Evolutionary conservation across 1,139 yeast genomes (phyloP), one percentile per base, ranked within the genome.

Genomic region (Geotrichum phurueaensis): DNA sequence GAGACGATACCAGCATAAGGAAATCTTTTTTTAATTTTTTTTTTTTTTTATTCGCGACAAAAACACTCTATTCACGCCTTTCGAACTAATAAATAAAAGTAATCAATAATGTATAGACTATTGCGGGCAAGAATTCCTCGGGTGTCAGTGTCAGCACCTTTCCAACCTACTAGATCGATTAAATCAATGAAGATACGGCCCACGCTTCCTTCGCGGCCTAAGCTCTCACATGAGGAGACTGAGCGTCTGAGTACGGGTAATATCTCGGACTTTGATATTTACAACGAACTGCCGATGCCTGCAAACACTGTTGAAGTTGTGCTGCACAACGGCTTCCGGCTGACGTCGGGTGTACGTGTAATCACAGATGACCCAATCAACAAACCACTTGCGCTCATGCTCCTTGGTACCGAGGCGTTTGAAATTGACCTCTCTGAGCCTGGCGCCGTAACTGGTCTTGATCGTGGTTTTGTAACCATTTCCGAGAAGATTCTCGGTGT

Each of bases 351-450:
- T 20, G 74, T 75, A 52, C 73, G 76, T 27, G 69, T 76, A 1
- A 75, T 76, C 31, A 82, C 84, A 1, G 86, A 87, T 6, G 79
- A 78, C 64, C 73, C 75, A 23, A 66, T 74, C 1, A 80, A 80
- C 1, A 73, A 76, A 52, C 78, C 80, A 2, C 73, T 77, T 15
- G 91, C 87, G 5, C 77, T 85, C 7, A 70, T 87, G n/a, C 74
- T 88, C 36, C 65, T 88, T 10, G 84, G 85, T 39, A 81, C 81
- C 52, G 91, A 87, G 67, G 80, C 85, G 1, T 83, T 83, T 65
- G 87, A 86, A 67, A 78, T 87, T 23, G 80, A 84, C 66, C 73
- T 86, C 50, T 55, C 59, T 1, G 57, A 45, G 23, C 58, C 57
- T 68, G 59, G 56, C 56, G 66, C 65, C 27, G 62, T 72, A 25